Evolutionary conservation across 2,329 filamentous ascomycete genomes (phyloP).

Genomic region (Onygenales sp.): DNA sequence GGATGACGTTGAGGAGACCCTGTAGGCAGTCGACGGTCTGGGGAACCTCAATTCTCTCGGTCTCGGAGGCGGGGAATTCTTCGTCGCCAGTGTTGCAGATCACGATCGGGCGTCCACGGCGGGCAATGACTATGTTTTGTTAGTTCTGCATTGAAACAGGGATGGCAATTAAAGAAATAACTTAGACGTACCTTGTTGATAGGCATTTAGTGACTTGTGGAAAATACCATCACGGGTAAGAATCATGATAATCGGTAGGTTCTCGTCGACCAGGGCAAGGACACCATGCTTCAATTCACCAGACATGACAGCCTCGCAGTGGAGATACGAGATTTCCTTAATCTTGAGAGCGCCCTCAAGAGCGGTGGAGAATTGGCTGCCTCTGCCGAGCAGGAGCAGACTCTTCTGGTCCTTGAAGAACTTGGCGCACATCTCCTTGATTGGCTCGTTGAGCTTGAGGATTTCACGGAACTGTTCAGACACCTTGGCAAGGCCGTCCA

Average conservation of each 20-base stretch:
- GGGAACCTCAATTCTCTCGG: constrained; percentile 95
- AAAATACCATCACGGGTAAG: constrained; percentile 93
- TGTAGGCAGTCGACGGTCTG: constrained; percentile 92
- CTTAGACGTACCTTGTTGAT: constrained; percentile 69
- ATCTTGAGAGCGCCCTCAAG: constrained; percentile 97
- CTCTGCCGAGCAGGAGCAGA: constrained; percentile 82
- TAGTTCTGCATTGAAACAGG: constrained; percentile 12
- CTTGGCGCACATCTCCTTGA: constrained; percentile 88
- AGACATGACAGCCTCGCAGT: constrained; percentile 99
- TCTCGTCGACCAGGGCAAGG: constrained; percentile 91
- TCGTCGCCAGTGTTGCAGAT: constrained; percentile 89
- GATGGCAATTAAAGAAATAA: constrained; percentile 6
- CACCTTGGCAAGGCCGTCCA: constrained; percentile 80
- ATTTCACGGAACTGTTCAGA: constrained; percentile 89
- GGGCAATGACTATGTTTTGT: constrained; percentile 66
- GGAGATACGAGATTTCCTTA: constrained; percentile 99
- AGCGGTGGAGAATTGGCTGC: constrained; percentile 92
- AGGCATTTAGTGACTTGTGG: constrained; percentile 97
- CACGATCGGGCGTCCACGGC: constrained; percentile 90
- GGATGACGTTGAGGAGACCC: constrained; percentile 95
- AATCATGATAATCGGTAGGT: constrained; percentile 99
- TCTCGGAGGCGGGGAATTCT: constrained; percentile 80
- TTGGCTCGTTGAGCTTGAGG: constrained; percentile 79
- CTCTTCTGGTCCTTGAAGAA: constrained; percentile 97
- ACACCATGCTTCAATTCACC: constrained; percentile 99